Conservation (phyloP, 352 stramenopile species). For the Phytophthora citricola region DNA sequence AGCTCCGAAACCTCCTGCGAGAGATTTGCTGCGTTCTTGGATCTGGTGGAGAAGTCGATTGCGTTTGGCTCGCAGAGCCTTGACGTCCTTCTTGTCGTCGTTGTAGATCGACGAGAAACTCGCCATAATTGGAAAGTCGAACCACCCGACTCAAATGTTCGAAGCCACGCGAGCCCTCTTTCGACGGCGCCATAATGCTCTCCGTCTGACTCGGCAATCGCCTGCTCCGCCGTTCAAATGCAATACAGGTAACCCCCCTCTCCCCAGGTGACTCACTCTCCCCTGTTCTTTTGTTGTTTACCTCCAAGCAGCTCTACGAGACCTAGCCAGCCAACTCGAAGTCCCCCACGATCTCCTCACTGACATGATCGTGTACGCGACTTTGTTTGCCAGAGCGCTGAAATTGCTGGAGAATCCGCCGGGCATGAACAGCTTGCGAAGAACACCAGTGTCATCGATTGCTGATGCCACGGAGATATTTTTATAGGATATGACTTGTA, state of each 20-base stretch:
- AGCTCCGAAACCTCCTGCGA: not conserved
- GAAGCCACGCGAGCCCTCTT: not conserved
- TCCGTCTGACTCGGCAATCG: too few relatives aligned
- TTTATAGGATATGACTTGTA: too few relatives aligned
- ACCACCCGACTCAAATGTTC: not conserved
- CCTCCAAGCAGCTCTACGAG: too few relatives aligned
- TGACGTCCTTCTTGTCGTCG: not conserved
- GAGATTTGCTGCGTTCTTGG: slow-evolving; percentile 6
- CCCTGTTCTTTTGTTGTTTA: too few relatives aligned
- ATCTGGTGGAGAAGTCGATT: slow-evolving; percentile 3
- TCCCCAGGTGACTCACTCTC: too few relatives aligned
- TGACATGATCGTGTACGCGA: too few relatives aligned
- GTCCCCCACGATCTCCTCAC: too few relatives aligned
- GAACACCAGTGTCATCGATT: slow-evolving; percentile 29
- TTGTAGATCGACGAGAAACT: slow-evolving; percentile 9
- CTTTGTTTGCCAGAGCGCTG: too few relatives aligned
- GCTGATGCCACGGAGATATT: not conserved
- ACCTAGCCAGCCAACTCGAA: too few relatives aligned
- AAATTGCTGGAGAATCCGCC: not conserved
- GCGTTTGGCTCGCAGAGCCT: not conserved
- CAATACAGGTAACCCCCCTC: too few relatives aligned
- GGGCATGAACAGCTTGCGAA: slow-evolving; percentile 11
- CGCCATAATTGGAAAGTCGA: not conserved
- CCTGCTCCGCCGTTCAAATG: too few relatives aligned
- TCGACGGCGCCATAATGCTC: not conserved